Conservation (phyloP, 495 filamentous ascomycete species). For the Recurvomyces mirabilis region DNA sequence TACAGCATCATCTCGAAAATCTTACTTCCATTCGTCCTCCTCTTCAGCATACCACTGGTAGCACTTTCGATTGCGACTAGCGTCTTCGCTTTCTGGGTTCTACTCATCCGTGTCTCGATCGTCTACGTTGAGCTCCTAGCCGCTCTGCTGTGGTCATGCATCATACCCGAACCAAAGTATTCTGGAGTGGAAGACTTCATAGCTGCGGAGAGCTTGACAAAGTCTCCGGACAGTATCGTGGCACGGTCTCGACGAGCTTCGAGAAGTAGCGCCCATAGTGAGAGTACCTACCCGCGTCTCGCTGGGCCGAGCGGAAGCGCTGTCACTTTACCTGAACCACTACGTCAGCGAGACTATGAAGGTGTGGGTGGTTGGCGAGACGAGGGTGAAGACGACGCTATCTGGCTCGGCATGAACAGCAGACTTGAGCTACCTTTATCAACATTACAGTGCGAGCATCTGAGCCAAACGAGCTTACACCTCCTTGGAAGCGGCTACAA, state of each 20-base stretch:
- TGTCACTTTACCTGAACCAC: constrained; percentile 22
- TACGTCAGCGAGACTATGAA: constrained; percentile 61
- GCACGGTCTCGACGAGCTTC: constrained; percentile 16
- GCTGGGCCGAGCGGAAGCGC: constrained; percentile 12
- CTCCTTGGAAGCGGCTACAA: background rate
- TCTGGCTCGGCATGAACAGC: constrained; percentile 61
- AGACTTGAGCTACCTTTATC: constrained; percentile 45
- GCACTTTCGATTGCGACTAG: constrained; percentile 62
- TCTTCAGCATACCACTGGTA: no score
- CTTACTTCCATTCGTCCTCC: no score
- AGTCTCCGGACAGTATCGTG: constrained; percentile 14
- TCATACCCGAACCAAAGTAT: constrained; percentile 32
- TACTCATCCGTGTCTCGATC: constrained; percentile 52
- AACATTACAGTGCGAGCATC: background rate
- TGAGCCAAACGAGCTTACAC: background rate
- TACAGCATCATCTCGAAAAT: no score
- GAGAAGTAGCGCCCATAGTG: constrained; percentile 21
- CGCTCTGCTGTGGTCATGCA: constrained; percentile 46
- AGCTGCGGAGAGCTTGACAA: constrained; percentile 1
- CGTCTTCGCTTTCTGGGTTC: constrained; percentile 49
- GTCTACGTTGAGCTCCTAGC: constrained; percentile 60
- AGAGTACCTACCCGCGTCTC: constrained; percentile 9
- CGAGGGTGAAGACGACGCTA: constrained; percentile 45
- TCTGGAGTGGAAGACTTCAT: background rate
- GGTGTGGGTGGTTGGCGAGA: constrained; percentile 74